Evolutionary conservation across 2,329 filamentous ascomycete genomes (phyloP), one percentile per base, ranked within the genome.

Genomic region (Cercospora citrullina): DNA sequence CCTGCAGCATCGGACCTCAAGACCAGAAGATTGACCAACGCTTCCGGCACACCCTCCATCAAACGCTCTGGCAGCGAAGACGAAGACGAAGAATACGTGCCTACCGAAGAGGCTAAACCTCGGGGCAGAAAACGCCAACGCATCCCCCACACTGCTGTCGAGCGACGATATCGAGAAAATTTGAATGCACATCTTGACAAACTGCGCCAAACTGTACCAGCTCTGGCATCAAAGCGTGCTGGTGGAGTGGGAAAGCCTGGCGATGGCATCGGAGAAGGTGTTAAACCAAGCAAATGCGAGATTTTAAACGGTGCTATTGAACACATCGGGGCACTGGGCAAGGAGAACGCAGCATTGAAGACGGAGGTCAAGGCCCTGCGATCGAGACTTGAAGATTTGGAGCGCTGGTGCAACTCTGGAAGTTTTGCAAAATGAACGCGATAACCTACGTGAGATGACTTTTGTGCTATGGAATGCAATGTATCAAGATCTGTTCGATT

Each of bases 201-300:
- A 30, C 71, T 79, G 6, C 74, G 77, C 28, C 70, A 75, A 60
- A 74, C 74, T 4, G 74, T 79, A 16, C 76, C 77, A 4, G 68
- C 73, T 4, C 63, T 78, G 39, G 75, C 75, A 21, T 69, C 69
- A 21, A 74, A 67, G 60, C 70, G 68, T 60, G 58, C 65, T 18
- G 69, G 68, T 33, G 71, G 65, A 28, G 65, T 48, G 21, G 65
- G 66, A 18, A 71, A 70, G 60, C 42, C 64, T 1, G 71, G 71
- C 31, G 72, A 73, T 31, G 68, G 68, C 2, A 57, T 64, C 12
- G 69, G 68, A 6, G 74, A 74, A 51, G 72, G 71, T n/a, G 73
- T 73, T 9, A 78, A 78, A 72, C 77, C 77, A 7, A 79, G 77
- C 72, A 79, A 79, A 68, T 79, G 76, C 62, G 76, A 78, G 73